Conservation (phyloP, 1,284 basidiomycete genomes). For the Ganoderma lingzhi region DNA sequence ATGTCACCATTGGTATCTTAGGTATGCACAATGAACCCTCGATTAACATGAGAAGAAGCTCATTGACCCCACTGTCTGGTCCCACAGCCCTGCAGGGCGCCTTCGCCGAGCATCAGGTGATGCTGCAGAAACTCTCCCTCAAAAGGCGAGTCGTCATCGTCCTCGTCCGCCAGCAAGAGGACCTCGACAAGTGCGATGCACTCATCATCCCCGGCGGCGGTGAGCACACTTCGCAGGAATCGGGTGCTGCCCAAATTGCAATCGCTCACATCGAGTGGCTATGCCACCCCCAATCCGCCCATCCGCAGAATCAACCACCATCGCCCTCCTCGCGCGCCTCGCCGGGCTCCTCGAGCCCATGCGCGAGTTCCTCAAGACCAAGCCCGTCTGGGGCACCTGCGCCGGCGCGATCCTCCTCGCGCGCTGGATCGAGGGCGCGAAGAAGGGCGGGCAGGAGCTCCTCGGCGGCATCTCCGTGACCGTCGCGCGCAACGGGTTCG, state of each 20-base stretch:
- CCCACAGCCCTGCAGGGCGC: conserved; percentile 89
- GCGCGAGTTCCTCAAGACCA: conserved; percentile 69
- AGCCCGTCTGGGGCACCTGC: conserved; percentile 96
- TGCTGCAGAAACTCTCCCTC: conserved; percentile 66
- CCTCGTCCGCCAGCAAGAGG: conserved; percentile 81
- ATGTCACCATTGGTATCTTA: conserved; percentile 46
- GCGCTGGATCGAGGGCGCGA: conserved; percentile 76
- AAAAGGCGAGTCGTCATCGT: conserved; percentile 56
- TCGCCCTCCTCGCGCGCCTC: conserved; percentile 84
- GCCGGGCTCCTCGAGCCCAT: conserved; percentile 86
- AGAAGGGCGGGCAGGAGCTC: conserved; percentile 89
- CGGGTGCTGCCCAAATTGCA: neutral
- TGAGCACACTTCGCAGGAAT: conserved; percentile 37
- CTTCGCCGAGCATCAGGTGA: conserved; percentile 87
- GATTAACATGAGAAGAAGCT: neutral
- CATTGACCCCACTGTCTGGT: neutral
- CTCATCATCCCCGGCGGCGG: conserved; percentile 94
- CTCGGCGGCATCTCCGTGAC: conserved; percentile 85
- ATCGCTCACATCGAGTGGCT: neutral
- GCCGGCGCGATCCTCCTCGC: conserved; percentile 95
- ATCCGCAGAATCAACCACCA: conserved; percentile 87
- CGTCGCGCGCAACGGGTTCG: conserved; percentile 92
- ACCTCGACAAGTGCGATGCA: conserved; percentile 83
- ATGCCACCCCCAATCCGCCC: neutral
- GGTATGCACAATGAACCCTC: conserved; percentile 39